Base-by-base conservation (phyloP, 257 asterid species). In the Lavandula angustifolia region DNA sequence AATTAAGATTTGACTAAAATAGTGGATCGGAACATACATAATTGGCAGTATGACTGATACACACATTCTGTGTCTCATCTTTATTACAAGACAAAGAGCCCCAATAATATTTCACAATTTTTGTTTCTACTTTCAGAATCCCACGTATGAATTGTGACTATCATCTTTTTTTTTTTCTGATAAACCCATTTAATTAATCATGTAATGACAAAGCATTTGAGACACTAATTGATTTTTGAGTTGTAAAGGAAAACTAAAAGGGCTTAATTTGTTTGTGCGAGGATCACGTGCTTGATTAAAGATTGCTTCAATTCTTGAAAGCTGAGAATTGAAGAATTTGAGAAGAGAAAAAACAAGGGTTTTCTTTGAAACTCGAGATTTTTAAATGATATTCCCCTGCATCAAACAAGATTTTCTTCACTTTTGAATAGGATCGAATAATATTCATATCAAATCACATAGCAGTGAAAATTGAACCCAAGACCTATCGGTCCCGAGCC, bases 1-100 rank as follows among this genome's bases (percentile, higher is more conserved):
- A 65, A 66, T 55, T 29, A 29, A 35, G 80, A 70, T 71, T 65
- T 80, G 74, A 75, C 80, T 62, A 57, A 64, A 72, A 74, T 70
- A 80, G 70, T 72, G 80, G 35, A 60, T 52, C 55, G 12, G 29
- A 68, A 60, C 29, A 56, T 67, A 75, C 79, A 79, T 49, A 70
- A 52, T 79, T 79, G 81, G 74, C 78, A 53, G 83, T 76, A 59
- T 66, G 33, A 38, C 85, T 76, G 75, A 44, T 59, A 27, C 72
- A 27, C 72, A 67, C 68, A 67, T 33, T 54, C 69, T 14, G 62
- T 56, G 59, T 70, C 50, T 68, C 64, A 41, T 29, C 55, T 38
- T 61, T 54, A 27, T 43, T 33, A 51, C 62, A 54, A 64, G 60
- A 69, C 65, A 60, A 22, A 60, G 13, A 47, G 9, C 34, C 52